phyloP scores from a whole-genome alignment of 2,329 filamentous ascomycete species.

The Rasamsonia emersonii region DNA sequence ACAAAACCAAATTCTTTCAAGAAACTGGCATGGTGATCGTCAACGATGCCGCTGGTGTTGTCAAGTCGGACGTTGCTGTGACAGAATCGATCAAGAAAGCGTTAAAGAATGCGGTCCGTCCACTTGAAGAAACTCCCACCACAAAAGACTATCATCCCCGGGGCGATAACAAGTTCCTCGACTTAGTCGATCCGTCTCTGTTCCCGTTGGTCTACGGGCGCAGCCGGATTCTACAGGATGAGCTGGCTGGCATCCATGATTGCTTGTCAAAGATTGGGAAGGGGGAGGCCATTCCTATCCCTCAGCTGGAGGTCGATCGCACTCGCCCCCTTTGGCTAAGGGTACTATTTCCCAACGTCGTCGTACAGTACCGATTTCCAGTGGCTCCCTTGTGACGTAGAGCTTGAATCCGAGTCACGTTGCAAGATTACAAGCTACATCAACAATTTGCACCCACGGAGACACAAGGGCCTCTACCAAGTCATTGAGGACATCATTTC shows the following conservation, averaged over 20 bases:
- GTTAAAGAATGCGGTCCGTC: conserved; percentile 37
- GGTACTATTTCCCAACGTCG: conserved; percentile 3
- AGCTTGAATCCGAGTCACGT: conserved; percentile 17
- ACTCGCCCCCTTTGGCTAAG: conserved; percentile 13
- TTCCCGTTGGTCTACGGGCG: conserved; percentile 44
- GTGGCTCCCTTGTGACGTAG: conserved; percentile 36
- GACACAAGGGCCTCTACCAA: conserved; percentile 27
- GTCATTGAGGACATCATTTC: conserved; percentile 31
- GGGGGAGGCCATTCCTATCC: conserved; percentile 15
- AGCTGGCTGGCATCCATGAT: conserved; percentile 16
- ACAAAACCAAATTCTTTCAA: conserved; percentile 41
- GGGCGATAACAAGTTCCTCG: conserved; percentile 2
- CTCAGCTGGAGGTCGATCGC: conserved; percentile 17
- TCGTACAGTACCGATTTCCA: conserved; percentile 32
- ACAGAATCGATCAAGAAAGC: conserved; percentile 27
- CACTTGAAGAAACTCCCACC: conserved; percentile 42
- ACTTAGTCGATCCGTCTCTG: conserved; percentile 55
- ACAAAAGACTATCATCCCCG: conserved; percentile 5
- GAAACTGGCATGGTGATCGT: conserved; percentile 35
- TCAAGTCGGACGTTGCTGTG: conserved; percentile 47
- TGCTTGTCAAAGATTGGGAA: conserved; percentile 14
- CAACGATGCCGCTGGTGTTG: conserved; percentile 42
- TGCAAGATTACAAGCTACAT: conserved; percentile 34
- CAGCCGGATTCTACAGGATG: conserved; percentile 18
- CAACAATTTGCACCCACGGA: conserved; percentile 37